phyloP scores from a whole-genome alignment of 352 stramenopile species.

The Pythium phragmitis region DNA sequence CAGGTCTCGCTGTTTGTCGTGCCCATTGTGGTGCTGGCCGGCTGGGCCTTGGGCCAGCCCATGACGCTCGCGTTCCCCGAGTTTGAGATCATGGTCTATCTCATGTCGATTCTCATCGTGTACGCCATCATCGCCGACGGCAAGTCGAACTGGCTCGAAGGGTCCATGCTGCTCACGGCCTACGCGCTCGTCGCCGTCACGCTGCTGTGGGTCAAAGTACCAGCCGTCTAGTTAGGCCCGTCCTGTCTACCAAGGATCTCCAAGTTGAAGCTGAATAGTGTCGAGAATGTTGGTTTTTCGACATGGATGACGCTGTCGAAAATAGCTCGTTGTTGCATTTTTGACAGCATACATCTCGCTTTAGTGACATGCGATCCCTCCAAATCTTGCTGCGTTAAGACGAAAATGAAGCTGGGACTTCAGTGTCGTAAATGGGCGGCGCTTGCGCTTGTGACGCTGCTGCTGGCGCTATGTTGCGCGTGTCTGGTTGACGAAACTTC shows the following conservation, averaged over 20 bases:
- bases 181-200: slow-evolving; percentile 88
- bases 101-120: slow-evolving; percentile 96
- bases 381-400: neutral
- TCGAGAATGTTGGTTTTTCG: slow-evolving; percentile 11
- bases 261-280: slow-evolving; percentile 2
- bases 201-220: slow-evolving; percentile 82
- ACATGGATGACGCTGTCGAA: neutral
- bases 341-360: slow-evolving; percentile 8
- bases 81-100: slow-evolving; percentile 96
- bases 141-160: slow-evolving; percentile 92
- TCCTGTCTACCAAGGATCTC: neutral
- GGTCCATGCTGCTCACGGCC: slow-evolving; percentile 89
- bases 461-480: slow-evolving; percentile 12
- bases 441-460: slow-evolving; percentile 8
- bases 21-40: slow-evolving; percentile 92
- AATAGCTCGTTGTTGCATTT: slow-evolving; percentile 4
- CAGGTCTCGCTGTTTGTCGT: slow-evolving; percentile 98
- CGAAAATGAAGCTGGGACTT: slow-evolving; percentile 1
- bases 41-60: slow-evolving; percentile 91
- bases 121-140: slow-evolving; percentile 90
- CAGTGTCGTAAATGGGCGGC: slow-evolving; percentile 20
- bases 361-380: slow-evolving; percentile 2
- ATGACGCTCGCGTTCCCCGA: slow-evolving; percentile 97
- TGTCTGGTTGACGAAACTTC: slow-evolving; percentile 6
- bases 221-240: slow-evolving; percentile 11